Evolutionary conservation across 2,329 filamentous ascomycete species (phyloP), one percentile per base, ranked within the genome.

Genomic region (Pseudogymnoascus sp.): DNA sequence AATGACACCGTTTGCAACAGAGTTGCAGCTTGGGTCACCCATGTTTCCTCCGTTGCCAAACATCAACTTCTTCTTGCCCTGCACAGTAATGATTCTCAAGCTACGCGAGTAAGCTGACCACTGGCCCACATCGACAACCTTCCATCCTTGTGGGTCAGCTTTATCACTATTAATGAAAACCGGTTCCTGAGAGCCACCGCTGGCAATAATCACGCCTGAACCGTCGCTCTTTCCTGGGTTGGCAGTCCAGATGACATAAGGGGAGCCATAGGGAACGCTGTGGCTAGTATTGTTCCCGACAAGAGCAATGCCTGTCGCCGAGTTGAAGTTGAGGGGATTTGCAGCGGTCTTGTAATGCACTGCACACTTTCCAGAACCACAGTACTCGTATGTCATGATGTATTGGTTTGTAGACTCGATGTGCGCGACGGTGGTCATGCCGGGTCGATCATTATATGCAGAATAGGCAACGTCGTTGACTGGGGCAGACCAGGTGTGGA

Each of bases 401-500:
- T 80, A 88, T 42, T 18, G 38, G 69, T 82, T 83, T 66, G 82
- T 82, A 28, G 34, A 62, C 68, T 84, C 75, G 8, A 88, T 78
- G 69, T 78, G 69, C 1, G 81, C 77, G 5, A 89, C 77, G 1
- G 80, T 82, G 2, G 86, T 80, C 86, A 89, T 89, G 63, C 86
- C 87, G 0, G 86, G 87, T 1, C 86, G 82, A 65, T 80, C 82
- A 4, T 78, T 80, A 72, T 87, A 86, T 63, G 77, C 78, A 11
- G 78, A 75, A 68, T 87, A 85, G 16, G 81, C 76, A 53, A 87
- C 84, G 69, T 89, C 85, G 66, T 85, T 77, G 63, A 87, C 78
- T 2, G 82, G 76, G 0, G 77, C 70, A 23, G 79, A 78, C 86
- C 86, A 89, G 21, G 72, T 82, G 64, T 74, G 73, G 34, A 88